Evolutionary conservation across 2,329 filamentous ascomycete genomes (phyloP).

Genomic region (Trichoderma guizhouense): DNA sequence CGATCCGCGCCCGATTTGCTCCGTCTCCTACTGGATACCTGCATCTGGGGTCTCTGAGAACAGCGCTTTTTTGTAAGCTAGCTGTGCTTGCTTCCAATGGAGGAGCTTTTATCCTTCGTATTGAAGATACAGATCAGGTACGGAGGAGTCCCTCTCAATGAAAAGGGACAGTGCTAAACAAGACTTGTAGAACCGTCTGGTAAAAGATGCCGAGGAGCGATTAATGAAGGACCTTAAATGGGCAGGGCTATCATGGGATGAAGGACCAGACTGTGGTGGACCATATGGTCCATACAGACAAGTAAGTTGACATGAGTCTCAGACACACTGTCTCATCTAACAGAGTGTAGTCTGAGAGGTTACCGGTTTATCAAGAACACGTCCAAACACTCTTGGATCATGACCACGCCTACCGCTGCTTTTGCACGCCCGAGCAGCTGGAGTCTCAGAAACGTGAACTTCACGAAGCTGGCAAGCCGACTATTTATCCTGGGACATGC

Average conservation of each 20-base stretch:
- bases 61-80: constrained; percentile 92
- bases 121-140: constrained; percentile 95
- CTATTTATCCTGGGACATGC: constrained; percentile 64
- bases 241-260: constrained; percentile 90
- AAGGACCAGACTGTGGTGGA: constrained; percentile 82
- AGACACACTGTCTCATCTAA: neutral
- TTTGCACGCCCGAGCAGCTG: constrained; percentile 74
- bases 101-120: constrained; percentile 83
- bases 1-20: constrained; percentile 69
- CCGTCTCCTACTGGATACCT: constrained; percentile 93
- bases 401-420: constrained; percentile 86
- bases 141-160: constrained; percentile 21
- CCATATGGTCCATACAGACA: constrained; percentile 83
- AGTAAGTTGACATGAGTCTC: constrained; percentile 42
- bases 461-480: constrained; percentile 47
- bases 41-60: constrained; percentile 86
- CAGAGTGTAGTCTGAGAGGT: constrained; percentile 66
- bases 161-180: neutral
- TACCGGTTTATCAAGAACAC: constrained; percentile 68
- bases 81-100: constrained; percentile 76
- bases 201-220: constrained; percentile 73
- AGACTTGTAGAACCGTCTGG: constrained; percentile 65
- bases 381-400: constrained; percentile 64
- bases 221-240: constrained; percentile 79
- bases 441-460: constrained; percentile 62